Evolutionary conservation across 345 rosid species (phyloP), one percentile per base, ranked within the genome.

Genomic region (Toxicodendron radicans): DNA sequence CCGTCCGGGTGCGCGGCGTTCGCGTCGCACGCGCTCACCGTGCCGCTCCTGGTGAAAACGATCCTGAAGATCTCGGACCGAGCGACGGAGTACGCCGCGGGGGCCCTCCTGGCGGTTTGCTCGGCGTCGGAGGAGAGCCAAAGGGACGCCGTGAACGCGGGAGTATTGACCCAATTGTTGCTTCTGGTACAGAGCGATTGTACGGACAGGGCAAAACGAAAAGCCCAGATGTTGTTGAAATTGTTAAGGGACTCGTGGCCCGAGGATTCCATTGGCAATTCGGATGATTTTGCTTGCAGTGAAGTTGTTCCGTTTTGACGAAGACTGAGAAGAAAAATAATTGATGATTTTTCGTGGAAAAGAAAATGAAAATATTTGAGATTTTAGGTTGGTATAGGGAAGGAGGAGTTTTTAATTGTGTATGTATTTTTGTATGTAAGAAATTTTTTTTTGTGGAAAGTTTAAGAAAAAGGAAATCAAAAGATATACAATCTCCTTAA

Each of bases 1-100:
- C 91, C 96, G 20, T 83, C 79, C 1, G 99, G 99, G 0, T 84
- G 93, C 63, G 73, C 85, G 23, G 98, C 93, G 24, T 86, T 93
- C 10, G 77, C 86, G 1, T 85, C 62, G 33, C 98, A 93, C 80
- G 89, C 91, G 58, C 83, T 91, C 35, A 91, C 93, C n/a, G 95
- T 91, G 20, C 93, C 94, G 60, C 59, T 93, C 57, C 79, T 95
- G 52, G 99, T 95, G 61, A 88, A 88, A 79, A 82, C 85, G 32
- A 89, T 93, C 4, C 71, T 93, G 41, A 89, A 90, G 83, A 84
- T 95, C 17, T 95, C 99, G 7, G 96, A 88, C 56, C 78, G 98
- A 48, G 98, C 98, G 21, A 91, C 99, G 52, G 99, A 95, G 87
- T 86, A 93, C 70, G 97, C 98, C 20, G 97, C 95, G 21, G 99